Evolutionary conservation across 2,329 filamentous ascomycete genomes (phyloP), one percentile per base, ranked within the genome.

Genomic region (Aquanectria penicillioides): DNA sequence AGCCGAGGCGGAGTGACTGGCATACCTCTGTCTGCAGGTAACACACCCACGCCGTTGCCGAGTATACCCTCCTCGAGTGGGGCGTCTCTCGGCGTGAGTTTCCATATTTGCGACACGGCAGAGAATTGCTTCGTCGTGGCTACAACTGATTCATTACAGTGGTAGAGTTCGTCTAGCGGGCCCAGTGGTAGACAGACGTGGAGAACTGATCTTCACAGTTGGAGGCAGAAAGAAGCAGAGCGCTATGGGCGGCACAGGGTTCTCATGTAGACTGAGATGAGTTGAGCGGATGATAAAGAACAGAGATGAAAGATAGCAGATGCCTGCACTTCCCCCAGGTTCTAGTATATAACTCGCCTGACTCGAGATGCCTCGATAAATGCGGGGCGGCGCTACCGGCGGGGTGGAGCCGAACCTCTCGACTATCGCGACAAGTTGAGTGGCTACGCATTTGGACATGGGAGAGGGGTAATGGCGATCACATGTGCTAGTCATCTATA

Each of bases 41-140:
- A 62, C 23, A 37, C 67, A 69, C 17, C 61, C 64, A 10, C 58
- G 58, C 22, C 65, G 55, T 49, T 69, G 62, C 26, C 64, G 61
- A 9, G 61, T 63, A 40, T 64, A 68, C 5, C 65, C 65, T 13
- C 51, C 49, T 22, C 56, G 13, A 8, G 31, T 48, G 31, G 44
- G 31, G n/a, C 31, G 22, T 37, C 18, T 18, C 26, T 34, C 18
- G 31, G 15, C 22, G 28, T 8, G 15, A 10, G 29, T 28, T 9
- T 41, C 26, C 55, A 59, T 59, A 1, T 26, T 15, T 17, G 6
- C 15, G 6, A 18, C 13, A 12, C n/a, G 8, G 6, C 18, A n/a
- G 17, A 34, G 8, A 25, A 36, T 17, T 4, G 9, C 5, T 29
- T 18, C 25, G 15, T 15, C n/a, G 15, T n/a, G n/a, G n/a, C n/a